Conservation (phyloP, 169 alveolate genomes). For the Cryptosporidium felis region DNA sequence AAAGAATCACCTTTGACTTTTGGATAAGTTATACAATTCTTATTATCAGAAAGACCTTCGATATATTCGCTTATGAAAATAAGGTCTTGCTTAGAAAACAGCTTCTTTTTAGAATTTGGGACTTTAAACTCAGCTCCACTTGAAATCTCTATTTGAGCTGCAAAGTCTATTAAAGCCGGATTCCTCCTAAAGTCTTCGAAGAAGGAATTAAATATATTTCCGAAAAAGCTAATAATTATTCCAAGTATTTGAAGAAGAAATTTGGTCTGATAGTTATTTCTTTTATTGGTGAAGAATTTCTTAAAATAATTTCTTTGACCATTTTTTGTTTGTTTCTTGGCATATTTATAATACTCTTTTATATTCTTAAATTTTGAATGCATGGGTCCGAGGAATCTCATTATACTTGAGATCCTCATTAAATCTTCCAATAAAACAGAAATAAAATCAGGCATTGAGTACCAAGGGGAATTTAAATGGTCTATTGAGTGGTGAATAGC, state of each 20-base stretch:
- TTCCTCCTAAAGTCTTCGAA: background rate
- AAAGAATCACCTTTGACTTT: background rate
- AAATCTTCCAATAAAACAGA: slow-evolving; percentile 21
- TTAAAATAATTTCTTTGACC: background rate
- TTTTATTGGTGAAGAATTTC: slow-evolving; percentile 34
- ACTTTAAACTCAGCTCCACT: background rate
- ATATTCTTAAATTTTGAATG: background rate
- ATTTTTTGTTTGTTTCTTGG: background rate
- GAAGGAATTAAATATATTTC: slow-evolving; percentile 31
- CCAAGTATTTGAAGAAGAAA: slow-evolving; percentile 40
- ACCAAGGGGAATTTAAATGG: slow-evolving; percentile 26
- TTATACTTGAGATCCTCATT: slow-evolving; percentile 44
- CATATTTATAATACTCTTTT: slow-evolving; percentile 32
- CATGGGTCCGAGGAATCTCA: slow-evolving; percentile 7
- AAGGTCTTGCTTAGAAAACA: slow-evolving; percentile 34
- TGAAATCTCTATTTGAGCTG: slow-evolving; percentile 18
- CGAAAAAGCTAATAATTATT: slow-evolving; percentile 14
- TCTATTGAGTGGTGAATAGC: slow-evolving; percentile 9
- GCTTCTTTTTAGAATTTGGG: background rate
- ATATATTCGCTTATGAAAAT: slow-evolving; percentile 41
- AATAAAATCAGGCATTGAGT: slow-evolving; percentile 35
- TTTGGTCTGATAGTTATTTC: slow-evolving; percentile 27
- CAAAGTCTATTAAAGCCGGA: background rate
- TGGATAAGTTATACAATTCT: slow-evolving; percentile 36
- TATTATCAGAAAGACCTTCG: slow-evolving; percentile 1